These are phyloP conservation scores for Trifolium pratense DNA, from an alignment of 306 rosid species.

Conservation along the genomic window DNA sequence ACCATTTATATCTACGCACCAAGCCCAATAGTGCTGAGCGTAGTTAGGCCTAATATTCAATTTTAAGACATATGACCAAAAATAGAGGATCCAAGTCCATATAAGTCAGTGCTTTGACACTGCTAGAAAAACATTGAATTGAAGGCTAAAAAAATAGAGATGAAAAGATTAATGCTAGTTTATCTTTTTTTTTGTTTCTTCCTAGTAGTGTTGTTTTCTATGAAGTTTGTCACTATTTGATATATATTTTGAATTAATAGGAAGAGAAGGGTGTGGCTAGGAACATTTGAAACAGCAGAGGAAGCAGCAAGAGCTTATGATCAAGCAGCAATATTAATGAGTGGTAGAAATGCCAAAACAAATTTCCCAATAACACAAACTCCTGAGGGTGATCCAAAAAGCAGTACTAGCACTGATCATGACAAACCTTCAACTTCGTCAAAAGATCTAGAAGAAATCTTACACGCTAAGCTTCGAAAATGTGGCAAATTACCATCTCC, in stretches of 20 bases:
- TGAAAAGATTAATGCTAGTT: too few relatives aligned
- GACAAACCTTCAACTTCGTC: conserved; percentile 38
- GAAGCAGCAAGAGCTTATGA: conserved; percentile 97
- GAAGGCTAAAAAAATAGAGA: too few relatives aligned
- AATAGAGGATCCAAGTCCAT: too few relatives aligned
- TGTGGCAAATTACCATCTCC: conserved; percentile 73
- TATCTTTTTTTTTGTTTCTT: too few relatives aligned
- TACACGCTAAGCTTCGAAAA: conserved; percentile 82
- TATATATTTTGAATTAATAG: conserved; percentile 40
- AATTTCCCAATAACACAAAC: conserved; percentile 73
- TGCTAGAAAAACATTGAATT: too few relatives aligned
- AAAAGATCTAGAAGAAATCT: conserved; percentile 67
- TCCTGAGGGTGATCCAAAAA: conserved; percentile 41
- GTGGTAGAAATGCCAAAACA: conserved; percentile 91
- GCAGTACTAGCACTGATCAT: not conserved
- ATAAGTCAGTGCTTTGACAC: too few relatives aligned
- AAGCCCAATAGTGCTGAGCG: too few relatives aligned
- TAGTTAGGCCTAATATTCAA: too few relatives aligned
- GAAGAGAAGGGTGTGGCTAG: conserved; percentile 98
- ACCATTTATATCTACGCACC: too few relatives aligned
- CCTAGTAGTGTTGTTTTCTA: not conserved
- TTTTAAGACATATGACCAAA: too few relatives aligned
- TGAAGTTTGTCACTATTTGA: not conserved
- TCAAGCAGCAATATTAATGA: conserved; percentile 96
- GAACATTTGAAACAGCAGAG: conserved; percentile 97